phyloP scores from a whole-genome alignment of 1,284 basidiomycete genomes.

The Grifola frondosa region DNA sequence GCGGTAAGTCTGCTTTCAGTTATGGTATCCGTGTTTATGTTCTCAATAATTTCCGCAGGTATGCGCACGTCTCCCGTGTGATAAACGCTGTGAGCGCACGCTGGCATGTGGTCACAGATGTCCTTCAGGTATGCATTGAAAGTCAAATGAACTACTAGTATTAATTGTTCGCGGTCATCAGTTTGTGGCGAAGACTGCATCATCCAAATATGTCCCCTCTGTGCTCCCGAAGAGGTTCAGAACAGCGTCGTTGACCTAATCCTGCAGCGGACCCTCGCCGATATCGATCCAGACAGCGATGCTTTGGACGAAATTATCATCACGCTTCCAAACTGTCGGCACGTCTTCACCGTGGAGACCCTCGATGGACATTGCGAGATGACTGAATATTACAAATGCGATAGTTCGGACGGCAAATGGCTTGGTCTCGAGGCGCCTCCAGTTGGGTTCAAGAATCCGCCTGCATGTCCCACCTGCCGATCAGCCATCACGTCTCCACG shows the following conservation, averaged over 20 bases:
- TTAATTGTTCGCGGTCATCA: conserved; percentile 21
- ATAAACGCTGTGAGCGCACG: conserved; percentile 47
- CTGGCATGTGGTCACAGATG: conserved; percentile 65
- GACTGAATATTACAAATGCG: conserved; percentile 48
- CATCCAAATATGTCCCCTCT: conserved; percentile 54
- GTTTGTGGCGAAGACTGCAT: conserved; percentile 71
- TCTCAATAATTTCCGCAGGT: conserved; percentile 39
- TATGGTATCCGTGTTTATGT: neutral
- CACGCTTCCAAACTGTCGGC: conserved; percentile 56
- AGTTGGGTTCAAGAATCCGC: conserved; percentile 42
- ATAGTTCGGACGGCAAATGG: conserved; percentile 38
- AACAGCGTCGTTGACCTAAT: conserved; percentile 58
- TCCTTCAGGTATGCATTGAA: conserved; percentile 55
- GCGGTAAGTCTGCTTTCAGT: conserved; percentile 46
- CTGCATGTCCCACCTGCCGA: conserved; percentile 57
- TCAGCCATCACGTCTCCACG: conserved; percentile 49
- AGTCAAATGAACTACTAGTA: neutral
- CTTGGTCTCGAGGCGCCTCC: conserved; percentile 41
- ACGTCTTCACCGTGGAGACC: conserved; percentile 71
- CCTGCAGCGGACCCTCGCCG: conserved; percentile 49
- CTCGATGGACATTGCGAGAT: conserved; percentile 62
- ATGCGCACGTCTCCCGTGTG: conserved; percentile 68
- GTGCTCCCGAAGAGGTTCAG: conserved; percentile 42
- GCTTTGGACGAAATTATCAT: conserved; percentile 55
- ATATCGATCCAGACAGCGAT: conserved; percentile 44